Evolutionary conservation across 2,329 filamentous ascomycete genomes (phyloP).

Genomic region (Thelonectria discophora): DNA sequence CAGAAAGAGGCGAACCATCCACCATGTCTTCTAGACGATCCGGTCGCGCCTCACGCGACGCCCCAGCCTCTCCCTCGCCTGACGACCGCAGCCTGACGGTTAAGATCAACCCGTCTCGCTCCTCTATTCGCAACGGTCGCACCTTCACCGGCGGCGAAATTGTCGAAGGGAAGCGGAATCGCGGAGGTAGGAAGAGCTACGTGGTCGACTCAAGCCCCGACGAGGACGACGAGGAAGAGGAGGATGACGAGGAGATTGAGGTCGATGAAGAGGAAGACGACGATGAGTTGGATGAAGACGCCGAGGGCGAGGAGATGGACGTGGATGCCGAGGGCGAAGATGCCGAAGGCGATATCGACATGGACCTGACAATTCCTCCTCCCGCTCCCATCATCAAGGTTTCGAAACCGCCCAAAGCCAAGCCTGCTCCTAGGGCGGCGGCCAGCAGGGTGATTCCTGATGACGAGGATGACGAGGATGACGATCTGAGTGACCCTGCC

Average conservation of each 20-base stretch:
- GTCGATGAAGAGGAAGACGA: constrained; percentile 55
- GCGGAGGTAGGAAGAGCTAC: constrained; percentile 67
- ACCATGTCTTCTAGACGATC: constrained; percentile 64
- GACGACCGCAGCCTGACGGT: constrained; percentile 59
- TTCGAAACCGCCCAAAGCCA: constrained; percentile 54
- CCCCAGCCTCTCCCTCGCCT: constrained; percentile 56
- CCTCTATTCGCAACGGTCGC: constrained; percentile 55
- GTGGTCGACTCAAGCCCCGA: constrained; percentile 64
- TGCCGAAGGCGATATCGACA: constrained; percentile 57
- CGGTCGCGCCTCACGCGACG: constrained; percentile 57
- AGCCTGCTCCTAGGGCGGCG: constrained; percentile 46
- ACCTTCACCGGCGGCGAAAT: constrained; percentile 58
- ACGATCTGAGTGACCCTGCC: constrained; percentile 63
- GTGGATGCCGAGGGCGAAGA: constrained; percentile 58
- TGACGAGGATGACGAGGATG: constrained; percentile 58
- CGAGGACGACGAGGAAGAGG: constrained; percentile 52
- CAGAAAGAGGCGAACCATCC: constrained; percentile 48
- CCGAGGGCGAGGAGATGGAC: constrained; percentile 48
- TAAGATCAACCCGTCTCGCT: constrained; percentile 63
- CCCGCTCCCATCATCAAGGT: constrained; percentile 58
- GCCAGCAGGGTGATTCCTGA: constrained; percentile 48
- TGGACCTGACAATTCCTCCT: constrained; percentile 50
- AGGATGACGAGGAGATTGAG: constrained; percentile 47
- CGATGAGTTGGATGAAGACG: constrained; percentile 52
- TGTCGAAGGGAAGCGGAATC: constrained; percentile 60